Conservation (phyloP, 2,329 filamentous ascomycete species). For the Colletotrichum tropicale region DNA sequence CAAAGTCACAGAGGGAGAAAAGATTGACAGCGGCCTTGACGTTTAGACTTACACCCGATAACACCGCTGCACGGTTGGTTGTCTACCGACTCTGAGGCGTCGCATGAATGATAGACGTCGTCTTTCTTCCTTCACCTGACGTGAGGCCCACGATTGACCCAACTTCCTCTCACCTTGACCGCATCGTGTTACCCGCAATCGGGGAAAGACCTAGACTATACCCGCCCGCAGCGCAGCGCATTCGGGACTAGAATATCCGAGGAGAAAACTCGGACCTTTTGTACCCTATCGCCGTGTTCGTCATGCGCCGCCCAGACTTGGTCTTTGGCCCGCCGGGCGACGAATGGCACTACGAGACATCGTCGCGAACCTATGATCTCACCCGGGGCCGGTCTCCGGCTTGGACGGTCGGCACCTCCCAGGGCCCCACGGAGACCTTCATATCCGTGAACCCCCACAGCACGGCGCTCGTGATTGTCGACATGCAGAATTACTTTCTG, state of each 20-base stretch:
- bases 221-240: neutral
- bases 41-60: neutral
- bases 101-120: neutral
- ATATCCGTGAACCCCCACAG: slow-evolving; percentile 43
- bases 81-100: neutral
- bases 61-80: neutral
- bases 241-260: slow-evolving; percentile 12
- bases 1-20: neutral
- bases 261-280: neutral
- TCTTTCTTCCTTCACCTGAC: neutral
- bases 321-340: slow-evolving; percentile 19
- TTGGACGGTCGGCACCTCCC: slow-evolving; percentile 10
- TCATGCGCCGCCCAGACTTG: slow-evolving; percentile 8
- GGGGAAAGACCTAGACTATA: neutral
- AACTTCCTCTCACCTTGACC: neutral
- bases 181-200: slow-evolving; percentile 2
- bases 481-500: slow-evolving; percentile 61
- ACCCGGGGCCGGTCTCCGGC: slow-evolving; percentile 12
- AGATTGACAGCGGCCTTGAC: neutral
- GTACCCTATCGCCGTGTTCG: neutral
- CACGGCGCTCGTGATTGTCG: slow-evolving; percentile 54
- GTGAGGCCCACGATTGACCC: neutral
- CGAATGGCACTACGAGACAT: slow-evolving; percentile 11
- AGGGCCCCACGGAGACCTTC: slow-evolving; percentile 15
- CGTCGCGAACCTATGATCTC: slow-evolving; percentile 19